A percentile compares a stretch with the other conserved stretches of the same genome.
Conservation (phyloP, 140 eudicot species). For the Oenanthe javanica region DNA sequence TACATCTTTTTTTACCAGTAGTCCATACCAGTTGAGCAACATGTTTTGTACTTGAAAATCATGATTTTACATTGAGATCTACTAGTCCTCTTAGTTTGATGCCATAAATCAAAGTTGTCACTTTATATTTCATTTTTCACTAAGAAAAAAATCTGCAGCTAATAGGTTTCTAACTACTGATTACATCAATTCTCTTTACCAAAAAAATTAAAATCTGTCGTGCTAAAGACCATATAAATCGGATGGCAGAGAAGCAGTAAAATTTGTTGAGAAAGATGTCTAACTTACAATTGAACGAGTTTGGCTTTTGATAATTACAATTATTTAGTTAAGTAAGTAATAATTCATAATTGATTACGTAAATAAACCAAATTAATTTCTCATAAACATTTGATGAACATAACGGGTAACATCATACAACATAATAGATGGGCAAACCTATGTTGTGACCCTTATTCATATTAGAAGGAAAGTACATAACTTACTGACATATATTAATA, state of each 20-base stretch:
- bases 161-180: not conserved
- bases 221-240: not conserved
- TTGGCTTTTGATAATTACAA: not conserved
- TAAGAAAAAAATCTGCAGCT: not conserved
- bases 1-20: not conserved
- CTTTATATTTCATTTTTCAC: not conserved
- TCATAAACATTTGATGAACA: not conserved
- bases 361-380: not conserved
- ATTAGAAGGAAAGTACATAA: not conserved
- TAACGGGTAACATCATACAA: not conserved
- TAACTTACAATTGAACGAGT: constrained; percentile 25
- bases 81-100: not conserved
- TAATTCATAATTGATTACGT: too few relatives aligned
- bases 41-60: not conserved
- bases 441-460: constrained; percentile 9
- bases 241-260: not conserved
- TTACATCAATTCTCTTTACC: not conserved
- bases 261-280: not conserved
- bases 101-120: not conserved
- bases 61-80: not conserved
- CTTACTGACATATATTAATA: not conserved
- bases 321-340: too few relatives aligned
- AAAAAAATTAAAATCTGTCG: not conserved
- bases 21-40: not conserved
- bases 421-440: not conserved